Evolutionary conservation across 75 land plant species (phyloP), one percentile per base, ranked within the genome.

Genomic region (Selaginella moellendorffii): DNA sequence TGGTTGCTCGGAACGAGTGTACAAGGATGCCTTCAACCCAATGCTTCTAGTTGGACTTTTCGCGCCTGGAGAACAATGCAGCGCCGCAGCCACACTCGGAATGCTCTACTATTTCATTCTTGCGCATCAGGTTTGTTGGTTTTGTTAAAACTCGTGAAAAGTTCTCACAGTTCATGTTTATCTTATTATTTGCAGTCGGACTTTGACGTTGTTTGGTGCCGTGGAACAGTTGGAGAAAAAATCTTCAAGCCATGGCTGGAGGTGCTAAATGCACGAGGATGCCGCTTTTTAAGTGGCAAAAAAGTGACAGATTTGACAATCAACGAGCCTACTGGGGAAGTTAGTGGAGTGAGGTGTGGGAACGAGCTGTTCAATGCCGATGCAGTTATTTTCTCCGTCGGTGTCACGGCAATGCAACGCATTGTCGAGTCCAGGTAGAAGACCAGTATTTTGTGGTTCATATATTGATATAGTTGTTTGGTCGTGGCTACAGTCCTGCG

Each of bases 11-110:
- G 77, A 86, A 46, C 77, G 79, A 62, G 80, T 88, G 19, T 85
- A 81, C 67, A 63, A 61, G 51, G 82, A 81, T 36, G 79, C 78
- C 18, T 68, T 85, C 71, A 77, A 77, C 67, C 86, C 95, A 53
- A 72, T 84, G 68, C 66, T 88, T 65, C 73, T 86, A 28, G 90
- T 84, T 63, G 84, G 90, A 53, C 68, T 88, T 62, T 83, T 81
- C 77, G 82, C 90, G 26, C 79, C 83, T 26, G 82, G 82, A 54
- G 95, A 88, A 74, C 86, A 81, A 73, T 85, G 89, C 54, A 88
- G 95, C 74, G 95, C 90, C 46, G 82, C 90, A 58, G 86, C 95
- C 52, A 65, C 80, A 24, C 27, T 88, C 27, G 90, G 79, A 73
- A 79, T 85, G 80, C 77, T 88, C 28, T 83, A 88, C 69, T 88